Base-by-base conservation (phyloP, 352 stramenopile species). In the Globisporangium perplexum region DNA sequence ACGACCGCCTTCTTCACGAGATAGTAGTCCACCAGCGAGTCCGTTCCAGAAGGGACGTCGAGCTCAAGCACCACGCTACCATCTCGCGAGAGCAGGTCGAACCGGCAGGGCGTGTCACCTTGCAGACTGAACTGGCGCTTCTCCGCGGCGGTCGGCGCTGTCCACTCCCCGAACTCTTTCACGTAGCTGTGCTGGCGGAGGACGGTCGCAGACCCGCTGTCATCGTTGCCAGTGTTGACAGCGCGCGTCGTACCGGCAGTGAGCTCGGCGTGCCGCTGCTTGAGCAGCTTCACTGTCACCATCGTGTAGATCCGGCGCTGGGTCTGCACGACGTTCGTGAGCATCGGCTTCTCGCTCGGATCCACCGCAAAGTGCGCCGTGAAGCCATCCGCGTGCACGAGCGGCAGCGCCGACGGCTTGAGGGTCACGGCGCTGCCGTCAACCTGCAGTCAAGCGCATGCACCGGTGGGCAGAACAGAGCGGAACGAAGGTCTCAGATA, bases 161-260 rank as follows among this genome's bases (percentile, higher is more conserved):
- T 65, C 72, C 69, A 86, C 62, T 88, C 77, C 4, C 63, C 60
- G 53, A 71, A 88, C 38, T 88, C 77, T 53, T 82, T 82, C 22
- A 84, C 35, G 43, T 88, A 88, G 42, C 58, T 72, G 20, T 76
- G 69, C 42, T 50, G 63, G 15, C 77, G 70, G 28, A 88, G 52
- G 12, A 66, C 23, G n/a, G 26, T 22, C 10, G 26, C 28, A 62
- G 26, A 22, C 60, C 10, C 12, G 6, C 12, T 14, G 3, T 30
- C 47, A 20, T 41, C 48, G 26, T 33, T 24, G 20, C 23, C 33
- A 28, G 3, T 49, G 31, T 20, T 22, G 11, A 23, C 47, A 44
- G n/a, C 12, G 33, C 7, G 4, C 14, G 10, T 35, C 18, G 14
- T 23, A 39, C 38, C n/a, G 15, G 20, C 2, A 38, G 38, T 24